Conservation (phyloP, 805 yeast species). For the Candida golubevii region DNA sequence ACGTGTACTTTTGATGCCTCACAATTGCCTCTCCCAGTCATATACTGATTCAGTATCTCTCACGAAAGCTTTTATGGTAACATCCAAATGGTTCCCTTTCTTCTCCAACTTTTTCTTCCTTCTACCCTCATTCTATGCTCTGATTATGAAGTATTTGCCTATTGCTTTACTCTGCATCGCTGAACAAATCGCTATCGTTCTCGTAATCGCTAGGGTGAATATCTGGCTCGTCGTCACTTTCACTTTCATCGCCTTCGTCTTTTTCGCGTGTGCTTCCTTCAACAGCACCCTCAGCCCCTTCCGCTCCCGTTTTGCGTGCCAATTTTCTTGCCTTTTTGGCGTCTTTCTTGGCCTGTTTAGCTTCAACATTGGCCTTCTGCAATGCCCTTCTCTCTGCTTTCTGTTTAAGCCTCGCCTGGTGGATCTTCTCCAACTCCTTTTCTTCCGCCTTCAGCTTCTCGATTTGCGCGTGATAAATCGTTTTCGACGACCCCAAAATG, state of each 20-base stretch:
- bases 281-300: constrained; percentile 23
- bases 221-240: constrained; percentile 30
- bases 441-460: constrained; percentile 61
- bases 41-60: too few species aligned
- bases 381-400: constrained; percentile 69
- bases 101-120: too few species aligned
- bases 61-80: too few species aligned
- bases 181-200: constrained; percentile 47
- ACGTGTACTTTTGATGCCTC: too few species aligned
- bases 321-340: constrained; percentile 68
- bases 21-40: too few species aligned
- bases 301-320: constrained; percentile 42
- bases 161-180: constrained; percentile 25
- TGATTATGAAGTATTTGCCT: background rate
- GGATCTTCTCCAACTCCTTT: constrained; percentile 59
- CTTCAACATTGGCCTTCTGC: constrained; percentile 74
- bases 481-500: constrained; percentile 75
- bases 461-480: constrained; percentile 73
- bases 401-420: constrained; percentile 54
- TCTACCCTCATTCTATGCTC: too few species aligned
- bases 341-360: constrained; percentile 67
- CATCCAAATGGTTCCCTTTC: too few species aligned
- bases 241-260: constrained; percentile 19
- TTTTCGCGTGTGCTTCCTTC: constrained; percentile 19
- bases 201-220: constrained; percentile 45